These are phyloP conservation scores for Pisolithus albus DNA, from an alignment of 768 basidiomycete genomes.

Conservation along the genomic window DNA sequence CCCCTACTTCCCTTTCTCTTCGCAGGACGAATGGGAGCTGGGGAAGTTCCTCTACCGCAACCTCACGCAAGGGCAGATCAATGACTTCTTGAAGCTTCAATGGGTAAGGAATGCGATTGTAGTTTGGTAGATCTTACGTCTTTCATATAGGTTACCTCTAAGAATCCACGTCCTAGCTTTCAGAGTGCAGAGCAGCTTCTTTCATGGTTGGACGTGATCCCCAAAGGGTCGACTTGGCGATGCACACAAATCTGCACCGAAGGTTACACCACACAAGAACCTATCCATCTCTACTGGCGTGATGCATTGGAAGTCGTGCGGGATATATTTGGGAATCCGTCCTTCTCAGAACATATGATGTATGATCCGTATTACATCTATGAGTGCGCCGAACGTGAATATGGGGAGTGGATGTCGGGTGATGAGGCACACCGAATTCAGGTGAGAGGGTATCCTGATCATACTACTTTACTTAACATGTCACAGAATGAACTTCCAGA, in stretches of 20 bases:
- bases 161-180: background rate
- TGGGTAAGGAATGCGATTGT: background rate
- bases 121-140: background rate
- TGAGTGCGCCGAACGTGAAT: background rate
- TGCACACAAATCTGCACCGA: background rate
- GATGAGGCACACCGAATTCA: background rate
- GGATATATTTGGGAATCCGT: background rate
- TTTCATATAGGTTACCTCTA: background rate
- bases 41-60: background rate
- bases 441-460: background rate
- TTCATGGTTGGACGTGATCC: background rate
- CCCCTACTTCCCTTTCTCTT: background rate
- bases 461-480: background rate
- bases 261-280: background rate
- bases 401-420: background rate
- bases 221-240: background rate
- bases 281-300: background rate
- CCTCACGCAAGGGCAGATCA: background rate
- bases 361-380: background rate
- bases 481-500: background rate
- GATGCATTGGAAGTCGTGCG: background rate
- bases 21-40: background rate
- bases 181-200: background rate
- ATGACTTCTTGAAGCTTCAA: background rate
- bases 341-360: background rate